Evolutionary conservation across 305 asterid genomes (phyloP).

Genomic region (Rubia balearica): DNA sequence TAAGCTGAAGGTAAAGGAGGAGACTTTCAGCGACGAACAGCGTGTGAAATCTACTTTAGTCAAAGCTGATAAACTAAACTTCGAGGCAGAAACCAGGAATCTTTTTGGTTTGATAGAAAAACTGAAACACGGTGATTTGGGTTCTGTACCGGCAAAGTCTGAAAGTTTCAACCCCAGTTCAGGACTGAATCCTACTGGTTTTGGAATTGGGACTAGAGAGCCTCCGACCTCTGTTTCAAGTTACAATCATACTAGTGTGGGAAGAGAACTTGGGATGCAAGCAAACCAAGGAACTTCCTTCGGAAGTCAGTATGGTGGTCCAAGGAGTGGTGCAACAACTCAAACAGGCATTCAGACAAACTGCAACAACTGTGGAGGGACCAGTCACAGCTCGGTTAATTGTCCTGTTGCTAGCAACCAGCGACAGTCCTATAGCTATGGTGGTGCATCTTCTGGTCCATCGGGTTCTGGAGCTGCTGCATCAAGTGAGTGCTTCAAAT

Average conservation of each 20-base stretch:
- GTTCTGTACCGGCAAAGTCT: constrained; percentile 32
- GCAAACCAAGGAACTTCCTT: constrained; percentile 34
- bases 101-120: constrained; percentile 50
- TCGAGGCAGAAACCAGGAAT: constrained; percentile 41
- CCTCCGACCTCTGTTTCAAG: constrained; percentile 24
- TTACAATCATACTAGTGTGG: constrained; percentile 29
- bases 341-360: constrained; percentile 33
- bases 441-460: constrained; percentile 30
- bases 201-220: constrained; percentile 30
- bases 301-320: constrained; percentile 51
- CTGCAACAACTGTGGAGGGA: constrained; percentile 72
- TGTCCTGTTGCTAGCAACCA: constrained; percentile 57
- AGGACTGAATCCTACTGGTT: constrained; percentile 28
- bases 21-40: constrained; percentile 65
- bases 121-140: constrained; percentile 34
- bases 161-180: constrained; percentile 29
- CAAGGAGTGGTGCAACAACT: constrained; percentile 34
- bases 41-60: constrained; percentile 79
- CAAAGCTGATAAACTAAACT: constrained; percentile 58
- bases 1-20: constrained; percentile 86
- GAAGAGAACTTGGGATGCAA: constrained; percentile 30
- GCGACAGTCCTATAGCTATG: constrained; percentile 43
- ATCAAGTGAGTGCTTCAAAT: constrained; percentile 62
- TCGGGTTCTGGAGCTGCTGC: constrained; percentile 34
- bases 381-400: constrained; percentile 55